Evolutionary conservation across 768 basidiomycete genomes (phyloP).

Genomic region (Trametes meyenii): DNA sequence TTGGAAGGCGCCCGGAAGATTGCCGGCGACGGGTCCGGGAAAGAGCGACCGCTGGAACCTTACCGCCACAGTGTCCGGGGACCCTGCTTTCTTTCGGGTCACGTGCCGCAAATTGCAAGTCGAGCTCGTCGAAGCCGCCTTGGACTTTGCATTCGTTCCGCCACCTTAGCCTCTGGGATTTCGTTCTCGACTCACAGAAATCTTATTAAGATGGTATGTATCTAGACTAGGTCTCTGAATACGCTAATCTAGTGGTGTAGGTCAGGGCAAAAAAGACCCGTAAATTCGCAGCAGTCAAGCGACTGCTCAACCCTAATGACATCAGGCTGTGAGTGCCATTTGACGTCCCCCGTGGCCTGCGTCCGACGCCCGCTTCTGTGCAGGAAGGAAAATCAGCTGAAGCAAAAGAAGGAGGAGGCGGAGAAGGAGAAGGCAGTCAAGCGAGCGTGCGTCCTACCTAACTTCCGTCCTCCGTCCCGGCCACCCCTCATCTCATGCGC

Average conservation of each 20-base stretch:
- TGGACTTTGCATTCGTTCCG: neutral
- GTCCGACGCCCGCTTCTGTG: neutral
- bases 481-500: slow-evolving; percentile 8
- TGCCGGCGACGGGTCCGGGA: too few species aligned
- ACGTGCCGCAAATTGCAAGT: slow-evolving; percentile 10
- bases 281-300: slow-evolving; percentile 94
- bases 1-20: too few species aligned
- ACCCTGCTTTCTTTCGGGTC: neutral
- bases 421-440: slow-evolving; percentile 78
- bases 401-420: slow-evolving; percentile 82
- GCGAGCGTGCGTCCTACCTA: slow-evolving; percentile 64
- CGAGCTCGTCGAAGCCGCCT: neutral
- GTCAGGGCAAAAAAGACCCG: slow-evolving; percentile 91
- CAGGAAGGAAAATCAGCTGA: slow-evolving; percentile 93
- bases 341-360: neutral
- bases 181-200: neutral
- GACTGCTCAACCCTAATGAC: slow-evolving; percentile 92
- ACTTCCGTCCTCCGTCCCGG: neutral
- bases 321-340: slow-evolving; percentile 74
- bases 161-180: neutral
- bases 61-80: neutral
- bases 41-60: too few species aligned
- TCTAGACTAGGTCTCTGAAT: neutral
- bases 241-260: slow-evolving; percentile 40
- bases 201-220: neutral